Base-by-base conservation (phyloP, 2,329 filamentous ascomycete species). In the Colletotrichum sp. region DNA sequence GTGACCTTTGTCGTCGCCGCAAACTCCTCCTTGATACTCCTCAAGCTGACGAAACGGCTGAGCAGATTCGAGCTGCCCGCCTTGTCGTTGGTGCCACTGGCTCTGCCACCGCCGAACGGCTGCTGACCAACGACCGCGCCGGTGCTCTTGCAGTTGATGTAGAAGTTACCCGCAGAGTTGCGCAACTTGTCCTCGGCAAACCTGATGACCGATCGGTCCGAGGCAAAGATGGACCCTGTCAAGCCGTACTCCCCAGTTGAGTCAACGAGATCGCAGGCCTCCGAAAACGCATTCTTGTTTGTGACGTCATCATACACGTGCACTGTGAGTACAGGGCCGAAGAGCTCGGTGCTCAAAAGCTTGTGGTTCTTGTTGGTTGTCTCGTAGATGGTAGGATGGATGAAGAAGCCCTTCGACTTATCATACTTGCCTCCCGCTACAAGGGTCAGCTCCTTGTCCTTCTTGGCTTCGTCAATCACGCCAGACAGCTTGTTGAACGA, bases 121-220 rank as follows among this genome's bases (percentile, higher is more conserved):
- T 95, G 93, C 86, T 95, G 93, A 16, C 92, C 93, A 9, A 94
- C 93, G 28, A 95, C 92, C 18, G 93, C 93, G 52, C 93, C 93
- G 3, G 93, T 95, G 84, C 91, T 93, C 90, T 96, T 96, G 88
- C 93, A 94, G 87, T 96, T 96, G 85, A 96, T 89, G 86, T 96
- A 96, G 84, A 96, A 96, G 88, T 96, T 96, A 57, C 95, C 95
- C 1, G 95, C 94, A 0, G 93, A 88, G 82, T 96, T 92, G 78
- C 94, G 89, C 69, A 96, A 88, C 76, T 89, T 90, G 79, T 95
- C 91, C 84, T 96, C 94, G 1, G 94, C 95, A 72, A 89, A 89
- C 28, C 92, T 90, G 75, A 96, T 86, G 16, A 90, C 93, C 63
- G 89, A 85, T 55, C 95, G 88, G 84, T 96, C 94, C 72, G 89